A percentile compares a stretch with the other conserved stretches of the same genome.
These are phyloP conservation scores for Rhynchospora tenuis DNA, from an alignment of 176 grass and related monocot species.

Conservation along the genomic window DNA sequence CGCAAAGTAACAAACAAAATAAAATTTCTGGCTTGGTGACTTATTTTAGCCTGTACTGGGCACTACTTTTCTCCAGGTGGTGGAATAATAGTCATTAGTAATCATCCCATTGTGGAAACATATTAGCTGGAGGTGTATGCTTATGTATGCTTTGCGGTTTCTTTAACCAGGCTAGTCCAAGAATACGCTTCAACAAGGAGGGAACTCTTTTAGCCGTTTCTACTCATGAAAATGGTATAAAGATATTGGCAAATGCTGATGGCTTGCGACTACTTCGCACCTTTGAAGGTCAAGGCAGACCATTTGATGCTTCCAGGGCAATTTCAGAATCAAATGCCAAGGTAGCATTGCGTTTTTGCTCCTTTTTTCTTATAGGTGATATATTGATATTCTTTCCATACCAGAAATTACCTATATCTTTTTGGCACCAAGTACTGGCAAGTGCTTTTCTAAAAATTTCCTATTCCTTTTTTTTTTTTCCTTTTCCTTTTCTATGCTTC, in stretches of 20 bases:
- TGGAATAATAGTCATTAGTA: not conserved
- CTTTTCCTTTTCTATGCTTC: too few species aligned
- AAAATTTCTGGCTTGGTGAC: conserved; percentile 1
- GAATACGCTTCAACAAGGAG: conserved; percentile 96
- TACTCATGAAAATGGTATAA: conserved; percentile 86
- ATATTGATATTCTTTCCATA: not conserved
- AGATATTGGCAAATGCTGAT: conserved; percentile 91
- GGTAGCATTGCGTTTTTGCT: conserved; percentile 38
- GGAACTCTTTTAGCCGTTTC: conserved; percentile 86
- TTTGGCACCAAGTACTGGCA: too few species aligned
- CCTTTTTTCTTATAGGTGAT: not conserved
- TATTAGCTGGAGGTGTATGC: not conserved
- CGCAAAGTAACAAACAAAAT: not conserved
- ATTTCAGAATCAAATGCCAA: conserved; percentile 71
- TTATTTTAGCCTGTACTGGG: not conserved
- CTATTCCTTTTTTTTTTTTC: too few species aligned
- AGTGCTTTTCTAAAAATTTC: too few species aligned
- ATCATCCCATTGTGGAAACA: not conserved
- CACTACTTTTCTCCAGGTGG: not conserved
- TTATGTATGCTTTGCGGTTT: conserved; percentile 10
- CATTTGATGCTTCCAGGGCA: conserved; percentile 79
- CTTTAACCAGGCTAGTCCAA: conserved; percentile 57
- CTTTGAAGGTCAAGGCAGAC: conserved; percentile 65
- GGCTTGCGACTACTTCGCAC: conserved; percentile 70
- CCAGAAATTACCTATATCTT: not conserved